Evolutionary conservation across 169 alveolate genomes (phyloP).

Genomic region (Amoebophrya sp.): DNA sequence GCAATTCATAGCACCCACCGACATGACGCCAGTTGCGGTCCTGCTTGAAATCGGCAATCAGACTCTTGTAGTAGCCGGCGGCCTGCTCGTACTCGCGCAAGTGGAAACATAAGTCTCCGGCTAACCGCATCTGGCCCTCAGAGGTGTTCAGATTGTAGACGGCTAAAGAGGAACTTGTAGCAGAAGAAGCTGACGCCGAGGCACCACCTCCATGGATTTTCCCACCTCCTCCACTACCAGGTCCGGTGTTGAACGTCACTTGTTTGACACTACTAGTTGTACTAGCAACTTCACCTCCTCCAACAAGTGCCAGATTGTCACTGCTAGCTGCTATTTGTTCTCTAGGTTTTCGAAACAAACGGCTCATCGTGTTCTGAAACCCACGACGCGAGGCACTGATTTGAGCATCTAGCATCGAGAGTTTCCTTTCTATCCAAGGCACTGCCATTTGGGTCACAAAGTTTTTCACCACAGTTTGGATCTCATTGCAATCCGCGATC

Average conservation of each 20-base stretch:
- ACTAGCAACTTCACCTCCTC: no score
- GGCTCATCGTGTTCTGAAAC: conserved; percentile 11
- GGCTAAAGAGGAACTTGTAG: no score
- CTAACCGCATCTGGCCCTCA: neutral
- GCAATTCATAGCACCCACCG: neutral
- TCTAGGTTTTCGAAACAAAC: neutral
- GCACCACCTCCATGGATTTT: no score
- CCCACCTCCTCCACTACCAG: no score
- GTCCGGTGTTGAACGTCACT: no score
- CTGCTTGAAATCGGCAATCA: neutral
- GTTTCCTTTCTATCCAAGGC: neutral
- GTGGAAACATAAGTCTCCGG: neutral
- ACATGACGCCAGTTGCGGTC: conserved; percentile 13
- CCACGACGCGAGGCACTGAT: neutral
- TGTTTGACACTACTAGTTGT: no score
- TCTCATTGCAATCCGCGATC: conserved; percentile 2
- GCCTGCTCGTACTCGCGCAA: neutral
- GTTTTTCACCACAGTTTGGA: neutral
- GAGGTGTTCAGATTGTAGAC: neutral
- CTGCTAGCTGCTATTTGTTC: no score
- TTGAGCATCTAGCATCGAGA: neutral
- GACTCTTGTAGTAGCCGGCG: neutral
- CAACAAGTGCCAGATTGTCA: no score
- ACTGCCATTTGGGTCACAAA: neutral
- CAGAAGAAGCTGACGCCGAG: no score